Conservation (phyloP, 306 rosid genomes). For the Lathyrus sativus region DNA sequence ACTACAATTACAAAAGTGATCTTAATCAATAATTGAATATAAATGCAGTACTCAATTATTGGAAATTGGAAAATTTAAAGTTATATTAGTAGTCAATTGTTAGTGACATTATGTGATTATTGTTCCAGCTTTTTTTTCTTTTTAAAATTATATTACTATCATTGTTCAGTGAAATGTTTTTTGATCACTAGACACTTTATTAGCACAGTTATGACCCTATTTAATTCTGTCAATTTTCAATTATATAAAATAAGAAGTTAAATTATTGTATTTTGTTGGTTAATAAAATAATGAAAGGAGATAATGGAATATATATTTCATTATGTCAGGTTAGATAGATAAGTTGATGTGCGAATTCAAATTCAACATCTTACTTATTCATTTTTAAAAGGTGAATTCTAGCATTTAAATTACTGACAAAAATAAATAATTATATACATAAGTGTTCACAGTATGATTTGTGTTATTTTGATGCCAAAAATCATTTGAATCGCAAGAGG, state of each 20-base stretch:
- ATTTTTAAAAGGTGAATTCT: too few relatives aligned
- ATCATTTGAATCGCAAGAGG: too few relatives aligned
- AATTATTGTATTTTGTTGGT: not conserved
- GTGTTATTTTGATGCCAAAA: too few relatives aligned
- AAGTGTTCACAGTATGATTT: too few relatives aligned
- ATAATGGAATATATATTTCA: too few relatives aligned
- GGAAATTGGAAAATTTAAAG: not conserved
- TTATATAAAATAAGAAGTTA: too few relatives aligned
- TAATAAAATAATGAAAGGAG: too few relatives aligned
- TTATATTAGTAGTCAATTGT: not conserved
- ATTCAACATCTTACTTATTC: too few relatives aligned
- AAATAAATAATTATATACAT: too few relatives aligned
- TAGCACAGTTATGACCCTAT: not conserved
- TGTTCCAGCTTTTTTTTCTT: not conserved
- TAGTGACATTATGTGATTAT: constrained; percentile 1
- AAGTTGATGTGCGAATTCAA: too few relatives aligned
- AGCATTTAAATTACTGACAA: too few relatives aligned
- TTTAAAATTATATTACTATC: not conserved
- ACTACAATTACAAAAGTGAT: not conserved
- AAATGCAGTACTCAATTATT: constrained; percentile 29
- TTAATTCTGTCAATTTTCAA: not conserved
- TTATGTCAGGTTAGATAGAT: too few relatives aligned
- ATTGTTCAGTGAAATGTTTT: not conserved
- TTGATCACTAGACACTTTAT: not conserved
- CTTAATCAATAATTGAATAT: not conserved